phyloP scores from a whole-genome alignment of 306 rosid genomes.

The Purshia tridentata region DNA sequence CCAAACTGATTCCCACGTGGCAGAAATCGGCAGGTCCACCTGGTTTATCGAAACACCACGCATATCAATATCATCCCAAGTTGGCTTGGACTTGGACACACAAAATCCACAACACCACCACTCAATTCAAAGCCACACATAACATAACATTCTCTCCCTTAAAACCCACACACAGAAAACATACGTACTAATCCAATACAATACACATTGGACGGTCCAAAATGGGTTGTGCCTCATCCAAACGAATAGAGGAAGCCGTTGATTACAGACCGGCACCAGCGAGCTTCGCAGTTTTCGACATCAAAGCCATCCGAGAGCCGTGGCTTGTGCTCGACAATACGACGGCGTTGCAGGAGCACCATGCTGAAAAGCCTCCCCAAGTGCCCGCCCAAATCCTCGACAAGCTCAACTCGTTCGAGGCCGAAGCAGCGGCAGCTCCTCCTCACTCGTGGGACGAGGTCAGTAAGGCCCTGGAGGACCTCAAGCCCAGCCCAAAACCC shows the following conservation, averaged over 20 bases:
- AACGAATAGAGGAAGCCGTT: constrained; percentile 36
- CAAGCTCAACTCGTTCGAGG: constrained; percentile 58
- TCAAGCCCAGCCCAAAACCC: constrained; percentile 42
- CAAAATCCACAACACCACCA: constrained; percentile 8
- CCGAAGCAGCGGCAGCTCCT: constrained; percentile 42
- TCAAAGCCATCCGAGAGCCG: constrained; percentile 78
- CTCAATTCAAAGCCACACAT: constrained; percentile 8
- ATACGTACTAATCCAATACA: background rate
- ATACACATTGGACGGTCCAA: constrained; percentile 5
- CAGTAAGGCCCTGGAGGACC: constrained; percentile 61
- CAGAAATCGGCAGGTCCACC: constrained; percentile 8
- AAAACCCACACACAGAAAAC: constrained; percentile 10
- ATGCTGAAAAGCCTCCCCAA: constrained; percentile 33
- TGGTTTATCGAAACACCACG: constrained; percentile 30
- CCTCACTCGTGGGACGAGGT: constrained; percentile 88
- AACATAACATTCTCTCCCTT: background rate
- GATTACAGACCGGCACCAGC: constrained; percentile 73
- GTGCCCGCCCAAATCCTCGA: constrained; percentile 60
- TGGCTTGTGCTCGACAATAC: constrained; percentile 53
- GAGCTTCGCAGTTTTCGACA: constrained; percentile 79
- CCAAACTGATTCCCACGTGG: constrained; percentile 25
- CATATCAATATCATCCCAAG: too few relatives aligned
- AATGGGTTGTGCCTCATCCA: constrained; percentile 84
- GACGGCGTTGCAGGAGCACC: background rate
- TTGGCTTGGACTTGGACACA: too few relatives aligned